Evolutionary conservation across 768 basidiomycete species (phyloP).

Genomic region (Boletus pseudopeckii): DNA sequence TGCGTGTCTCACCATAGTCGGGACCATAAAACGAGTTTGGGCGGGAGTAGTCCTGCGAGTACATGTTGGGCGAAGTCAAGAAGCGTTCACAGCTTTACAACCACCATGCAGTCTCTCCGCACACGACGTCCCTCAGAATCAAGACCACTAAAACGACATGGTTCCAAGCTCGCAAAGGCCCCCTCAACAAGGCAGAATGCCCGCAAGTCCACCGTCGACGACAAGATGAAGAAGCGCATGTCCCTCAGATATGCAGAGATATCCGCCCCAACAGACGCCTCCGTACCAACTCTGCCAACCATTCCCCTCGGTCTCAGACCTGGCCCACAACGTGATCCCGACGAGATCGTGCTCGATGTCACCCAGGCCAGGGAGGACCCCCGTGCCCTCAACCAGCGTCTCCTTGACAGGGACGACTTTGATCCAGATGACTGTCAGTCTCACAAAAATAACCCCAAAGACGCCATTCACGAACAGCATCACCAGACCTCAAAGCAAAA

Average conservation of each 20-base stretch:
- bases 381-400: slow-evolving; percentile 52
- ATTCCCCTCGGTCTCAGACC: slow-evolving; percentile 46
- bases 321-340: slow-evolving; percentile 36
- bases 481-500: slow-evolving; percentile 72
- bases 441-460: background rate
- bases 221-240: slow-evolving; percentile 96
- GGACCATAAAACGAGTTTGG: slow-evolving; percentile 34
- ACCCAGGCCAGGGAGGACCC: slow-evolving; percentile 50
- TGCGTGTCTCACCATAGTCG: slow-evolving; percentile 17
- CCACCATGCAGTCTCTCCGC: slow-evolving; percentile 53
- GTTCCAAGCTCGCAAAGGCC: slow-evolving; percentile 31
- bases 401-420: slow-evolving; percentile 76
- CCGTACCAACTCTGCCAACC: slow-evolving; percentile 56
- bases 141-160: slow-evolving; percentile 34
- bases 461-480: slow-evolving; percentile 1
- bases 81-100: slow-evolving; percentile 11
- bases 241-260: slow-evolving; percentile 92
- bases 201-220: slow-evolving; percentile 56
- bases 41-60: slow-evolving; percentile 34
- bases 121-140: slow-evolving; percentile 47
- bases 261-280: slow-evolving; percentile 59
- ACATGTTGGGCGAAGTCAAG: slow-evolving; percentile 27
- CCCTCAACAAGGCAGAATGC: slow-evolving; percentile 37
- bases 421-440: slow-evolving; percentile 85
- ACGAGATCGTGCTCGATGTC: slow-evolving; percentile 48